Evolutionary conservation across 257 asterid genomes (phyloP), one percentile per base, ranked within the genome.

Genomic region (Nyctanthes arbortristis): DNA sequence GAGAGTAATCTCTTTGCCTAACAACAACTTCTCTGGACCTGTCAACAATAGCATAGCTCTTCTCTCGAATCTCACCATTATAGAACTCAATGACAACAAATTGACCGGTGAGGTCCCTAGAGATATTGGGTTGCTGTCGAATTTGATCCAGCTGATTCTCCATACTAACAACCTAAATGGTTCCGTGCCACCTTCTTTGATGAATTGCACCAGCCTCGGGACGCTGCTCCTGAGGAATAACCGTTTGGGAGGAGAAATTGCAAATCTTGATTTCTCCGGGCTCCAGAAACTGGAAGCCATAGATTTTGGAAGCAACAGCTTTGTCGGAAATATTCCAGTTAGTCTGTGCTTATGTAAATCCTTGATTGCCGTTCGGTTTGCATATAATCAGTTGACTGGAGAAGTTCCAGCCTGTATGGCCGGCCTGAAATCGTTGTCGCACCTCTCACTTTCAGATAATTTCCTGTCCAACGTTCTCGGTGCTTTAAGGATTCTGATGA

Each of bases 181-280:
- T 9, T 68, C 78, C 10, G 49, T 86, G 4, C 89, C 92, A 1
- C 78, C 75, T 18, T 81, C 92, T 24, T 33, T 86, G 34, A 79
- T 39, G 18, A 22, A 81, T 63, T 86, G 89, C 75, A 16, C 86
- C 14, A 81, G 66, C 20, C 68, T 84, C 30, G 74, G 72, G 1
- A 82, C 87, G 22, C 74, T 86, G 27, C 86, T 86, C 33, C 5
- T 86, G 16, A 63, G 92, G 35, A 86, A 84, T 81, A 86, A 86
- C 43, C 79, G 13, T 28, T 73, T 86, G 0, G 45, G 14, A 7
- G 92, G 92, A 5, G 73, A 84, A 12, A 68, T 86, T 40, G 67
- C 87, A 1, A 11, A 33, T 7, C 81, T 86, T 22, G 84, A 86
- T 63, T 86, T 86, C 84, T 78, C 88, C 14, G 72, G 65, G 37